Evolutionary conservation across 768 basidiomycete species (phyloP), one percentile per base, ranked within the genome.

Genomic region (Pisolithus microcarpus): DNA sequence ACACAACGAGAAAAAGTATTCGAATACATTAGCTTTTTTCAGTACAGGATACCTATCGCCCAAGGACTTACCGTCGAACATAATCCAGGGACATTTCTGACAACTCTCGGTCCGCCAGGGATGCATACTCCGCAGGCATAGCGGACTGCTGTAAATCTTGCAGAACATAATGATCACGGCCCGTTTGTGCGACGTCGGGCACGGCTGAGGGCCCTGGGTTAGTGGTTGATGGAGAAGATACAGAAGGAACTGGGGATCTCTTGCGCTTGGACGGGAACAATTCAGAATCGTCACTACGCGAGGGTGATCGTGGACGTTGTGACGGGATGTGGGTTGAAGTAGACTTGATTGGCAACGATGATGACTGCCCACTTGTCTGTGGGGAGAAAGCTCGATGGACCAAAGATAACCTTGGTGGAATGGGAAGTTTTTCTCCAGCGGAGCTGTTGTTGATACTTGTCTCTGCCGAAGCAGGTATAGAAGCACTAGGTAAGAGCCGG

Each of bases 61-160:
- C 31, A 48, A 28, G 38, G 44, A 45, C 65, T 43, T 56, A 69
- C 65, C 59, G 59, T 43, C 52, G 52, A 58, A 69, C 57, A 58
- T 60, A 69, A 45, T 53, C 26, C 47, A 65, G 39, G 19, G 65
- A 57, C 67, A 67, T 65, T 50, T 61, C 57, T 11, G 65, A 54
- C 52, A 63, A 61, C 43, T 54, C 52, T 5, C 58, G 61, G 39
- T 67, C 65, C 36, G 30, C 56, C 23, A 43, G 30, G 34, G 51
- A 30, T 28, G 37, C 18, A 36, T 24, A 30, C 4, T 46, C 23
- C 23, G 13, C 15, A 11, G 42, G 42, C 31, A 43, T 23, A 7
- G 30, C 44, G 23, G 36, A 13, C 54, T 40, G 13, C 7, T 30
- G 30, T 2, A 5, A 11, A 13, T 34, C 34, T 11, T 15, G 34